phyloP scores from a whole-genome alignment of 1,139 yeast species.

The Sugiyamaella grinbergsii region DNA sequence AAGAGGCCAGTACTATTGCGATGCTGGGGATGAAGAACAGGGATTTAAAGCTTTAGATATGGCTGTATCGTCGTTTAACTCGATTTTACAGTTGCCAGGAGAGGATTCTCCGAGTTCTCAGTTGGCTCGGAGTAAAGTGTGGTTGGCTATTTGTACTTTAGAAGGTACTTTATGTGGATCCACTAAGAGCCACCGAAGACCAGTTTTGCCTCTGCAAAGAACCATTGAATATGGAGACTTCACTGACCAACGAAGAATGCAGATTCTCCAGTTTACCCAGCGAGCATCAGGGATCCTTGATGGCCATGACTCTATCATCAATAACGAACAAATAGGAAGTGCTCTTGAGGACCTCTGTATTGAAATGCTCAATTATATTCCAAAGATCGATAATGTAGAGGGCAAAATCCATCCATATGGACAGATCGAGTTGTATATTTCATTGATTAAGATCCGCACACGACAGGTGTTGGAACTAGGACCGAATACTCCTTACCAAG shows the following conservation, averaged over 20 bases:
- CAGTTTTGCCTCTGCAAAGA: constrained; percentile 11
- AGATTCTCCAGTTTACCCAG: constrained; percentile 8
- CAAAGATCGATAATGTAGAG: constrained; percentile 11
- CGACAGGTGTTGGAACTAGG: constrained; percentile 17
- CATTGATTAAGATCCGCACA: constrained; percentile 17
- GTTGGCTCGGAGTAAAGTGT: constrained; percentile 4
- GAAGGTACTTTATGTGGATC: constrained; percentile 16
- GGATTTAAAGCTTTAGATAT: constrained; percentile 14
- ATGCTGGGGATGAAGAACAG: constrained; percentile 8
- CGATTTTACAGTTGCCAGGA: constrained; percentile 4
- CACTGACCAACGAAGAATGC: constrained; percentile 13
- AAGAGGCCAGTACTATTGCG: constrained; percentile 15
- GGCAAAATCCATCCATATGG: constrained; percentile 21
- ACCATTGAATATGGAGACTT: constrained; percentile 14
- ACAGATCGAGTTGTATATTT: constrained; percentile 18
- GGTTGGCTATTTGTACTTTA: constrained; percentile 16
- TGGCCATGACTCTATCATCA: neutral
- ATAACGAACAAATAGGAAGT: neutral
- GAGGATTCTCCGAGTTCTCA: constrained; percentile 4
- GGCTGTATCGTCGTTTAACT: constrained; percentile 11
- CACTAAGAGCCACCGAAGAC: constrained; percentile 10
- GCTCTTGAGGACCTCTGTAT: constrained; percentile 12
- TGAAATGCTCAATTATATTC: constrained; percentile 17
- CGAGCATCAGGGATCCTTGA: constrained; percentile 9
- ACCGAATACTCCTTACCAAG: constrained; percentile 7